A percentile compares a stretch with the other conserved stretches of the same genome.
Evolutionary conservation across 345 rosid genomes (phyloP).

Genomic region (Eucalyptus guilfoylei): DNA sequence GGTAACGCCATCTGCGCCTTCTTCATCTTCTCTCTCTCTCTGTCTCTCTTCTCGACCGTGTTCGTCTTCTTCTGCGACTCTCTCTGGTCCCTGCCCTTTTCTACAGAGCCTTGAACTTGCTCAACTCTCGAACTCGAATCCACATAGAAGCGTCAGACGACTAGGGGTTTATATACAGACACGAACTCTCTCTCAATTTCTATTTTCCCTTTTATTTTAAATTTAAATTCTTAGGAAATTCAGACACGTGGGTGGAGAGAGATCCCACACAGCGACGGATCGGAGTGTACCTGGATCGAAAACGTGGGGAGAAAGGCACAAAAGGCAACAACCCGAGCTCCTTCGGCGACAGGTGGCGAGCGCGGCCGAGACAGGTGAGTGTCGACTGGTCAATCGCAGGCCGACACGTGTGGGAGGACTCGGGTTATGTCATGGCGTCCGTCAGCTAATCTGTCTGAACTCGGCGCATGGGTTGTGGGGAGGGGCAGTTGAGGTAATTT

Average conservation of each 20-base stretch:
- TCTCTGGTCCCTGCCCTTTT: background rate
- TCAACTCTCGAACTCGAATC: background rate
- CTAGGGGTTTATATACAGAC: background rate
- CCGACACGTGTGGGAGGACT: background rate
- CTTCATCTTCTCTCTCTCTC: background rate
- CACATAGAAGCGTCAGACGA: fast-evolving
- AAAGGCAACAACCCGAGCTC: background rate
- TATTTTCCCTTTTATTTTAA: too few species aligned
- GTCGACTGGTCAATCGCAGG: background rate
- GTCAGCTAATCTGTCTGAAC: background rate
- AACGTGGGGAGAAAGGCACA: background rate
- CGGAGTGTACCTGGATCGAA: background rate
- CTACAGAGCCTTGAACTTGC: background rate
- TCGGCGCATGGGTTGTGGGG: background rate
- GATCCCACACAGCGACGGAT: background rate
- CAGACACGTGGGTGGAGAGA: background rate
- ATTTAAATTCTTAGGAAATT: background rate
- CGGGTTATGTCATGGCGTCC: background rate
- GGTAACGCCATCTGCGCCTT: conserved; percentile 44
- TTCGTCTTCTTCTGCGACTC: background rate
- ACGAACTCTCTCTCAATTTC: background rate
- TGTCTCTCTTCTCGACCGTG: background rate
- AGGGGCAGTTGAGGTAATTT: background rate
- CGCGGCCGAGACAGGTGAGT: background rate
- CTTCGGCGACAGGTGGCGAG: background rate